Evolutionary conservation across 2,329 filamentous ascomycete species (phyloP), one percentile per base, ranked within the genome.

Genomic region (Aspergillus ustus): DNA sequence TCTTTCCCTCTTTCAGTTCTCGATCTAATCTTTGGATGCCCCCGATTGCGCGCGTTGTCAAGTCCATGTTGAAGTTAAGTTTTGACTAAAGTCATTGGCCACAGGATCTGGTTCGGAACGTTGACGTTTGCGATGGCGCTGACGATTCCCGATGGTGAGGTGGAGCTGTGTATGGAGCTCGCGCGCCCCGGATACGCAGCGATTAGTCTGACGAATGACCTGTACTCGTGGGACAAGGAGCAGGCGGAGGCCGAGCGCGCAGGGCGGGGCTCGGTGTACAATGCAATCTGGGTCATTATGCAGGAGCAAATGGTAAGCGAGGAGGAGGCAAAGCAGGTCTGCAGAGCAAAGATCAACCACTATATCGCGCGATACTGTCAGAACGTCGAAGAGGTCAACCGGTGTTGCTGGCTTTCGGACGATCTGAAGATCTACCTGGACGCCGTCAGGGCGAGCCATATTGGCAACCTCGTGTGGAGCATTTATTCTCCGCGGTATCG

Each of bases 211-310:
- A 51, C 49, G 17, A 51, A 51, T 51, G 49, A 51, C 48, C 48
- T 51, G 9, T 51, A 51, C 48, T 51, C 48, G 48, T 51, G 48
- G 48, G 25, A 51, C 28, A 51, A 51, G 25, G 48, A 51, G 28
- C 25, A 29, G 5, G 48, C 20, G 17, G 48, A 51, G 17, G 48
- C 48, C 48, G n/a, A 2, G 48, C 48, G 48, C 15, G 22, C 48
- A n/a, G 48, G 48, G 17, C 48, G 11, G 9, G 48, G 29, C 48
- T 51, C 15, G 13, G 48, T 51, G 20, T 51, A 51, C 25, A 28
- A 51, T 29, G 48, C 48, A 13, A 34, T 51, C 48, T 51, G 22
- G 48, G 25, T 51, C 11, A 51, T 51, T n/a, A 29, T 51, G 48
- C 4, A 51, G 3, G 48, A 51, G n/a, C 48, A 25, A 11, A 7